These are phyloP conservation scores for Phlebiopsis gigantea DNA, from an alignment of 768 basidiomycete genomes.

Conservation along the genomic window DNA sequence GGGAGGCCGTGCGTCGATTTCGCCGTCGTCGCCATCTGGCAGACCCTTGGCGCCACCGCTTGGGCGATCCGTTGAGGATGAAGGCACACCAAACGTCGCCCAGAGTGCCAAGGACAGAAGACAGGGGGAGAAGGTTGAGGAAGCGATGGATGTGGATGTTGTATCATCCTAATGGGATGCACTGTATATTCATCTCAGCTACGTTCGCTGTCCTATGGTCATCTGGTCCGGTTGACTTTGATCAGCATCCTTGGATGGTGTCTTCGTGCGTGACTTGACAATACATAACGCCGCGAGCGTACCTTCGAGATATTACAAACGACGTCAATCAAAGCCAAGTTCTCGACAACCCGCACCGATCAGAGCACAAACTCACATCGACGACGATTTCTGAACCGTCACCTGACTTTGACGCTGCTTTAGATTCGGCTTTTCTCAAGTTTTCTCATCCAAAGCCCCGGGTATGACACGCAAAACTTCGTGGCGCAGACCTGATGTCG, in stretches of 20 bases:
- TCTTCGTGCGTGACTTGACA: background rate
- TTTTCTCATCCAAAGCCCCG: background rate
- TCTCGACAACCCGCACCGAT: background rate
- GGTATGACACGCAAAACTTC: too few species aligned
- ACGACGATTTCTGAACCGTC: background rate
- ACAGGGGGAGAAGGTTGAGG: background rate
- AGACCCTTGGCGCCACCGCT: conserved; percentile 25
- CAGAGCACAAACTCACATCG: background rate
- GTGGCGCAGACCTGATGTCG: background rate
- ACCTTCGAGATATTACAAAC: background rate
- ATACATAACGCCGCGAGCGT: background rate
- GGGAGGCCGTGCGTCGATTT: conserved; percentile 20
- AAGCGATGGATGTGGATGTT: background rate
- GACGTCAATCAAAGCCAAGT: background rate
- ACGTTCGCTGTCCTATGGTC: background rate
- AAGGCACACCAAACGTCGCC: background rate
- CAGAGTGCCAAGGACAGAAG: background rate
- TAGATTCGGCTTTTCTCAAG: too few species aligned
- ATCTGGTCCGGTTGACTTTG: background rate
- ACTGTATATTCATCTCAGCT: background rate
- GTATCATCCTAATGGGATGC: background rate
- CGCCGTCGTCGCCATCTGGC: conserved; percentile 31
- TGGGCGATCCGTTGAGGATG: background rate
- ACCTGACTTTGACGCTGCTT: background rate
- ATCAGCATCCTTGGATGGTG: background rate